Conservation (phyloP, 2,329 filamentous ascomycete species). For the Cladosporium sphaerospermum region DNA sequence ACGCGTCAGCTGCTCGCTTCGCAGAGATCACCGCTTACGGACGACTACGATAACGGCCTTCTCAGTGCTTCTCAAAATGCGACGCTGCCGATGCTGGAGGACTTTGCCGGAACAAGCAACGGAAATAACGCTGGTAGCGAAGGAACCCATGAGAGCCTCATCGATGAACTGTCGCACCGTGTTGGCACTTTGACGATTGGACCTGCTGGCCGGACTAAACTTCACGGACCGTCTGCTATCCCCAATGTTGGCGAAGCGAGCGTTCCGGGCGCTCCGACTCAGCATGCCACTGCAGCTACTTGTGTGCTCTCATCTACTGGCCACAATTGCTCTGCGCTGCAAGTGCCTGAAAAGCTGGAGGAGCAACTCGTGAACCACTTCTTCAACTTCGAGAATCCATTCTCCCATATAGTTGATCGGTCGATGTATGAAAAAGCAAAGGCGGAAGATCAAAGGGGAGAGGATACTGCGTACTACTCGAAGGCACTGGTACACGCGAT, state of each 20-base stretch:
- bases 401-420: neutral
- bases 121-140: neutral
- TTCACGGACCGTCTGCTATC: neutral
- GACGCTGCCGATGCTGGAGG: too few relatives aligned
- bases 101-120: too few relatives aligned
- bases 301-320: too few relatives aligned
- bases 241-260: neutral
- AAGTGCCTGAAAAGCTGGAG: neutral
- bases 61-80: too few relatives aligned
- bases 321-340: too few relatives aligned
- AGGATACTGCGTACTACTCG: neutral
- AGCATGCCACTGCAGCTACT: too few relatives aligned
- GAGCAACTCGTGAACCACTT: neutral
- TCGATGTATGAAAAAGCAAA: neutral
- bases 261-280: too few relatives aligned
- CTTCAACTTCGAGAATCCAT: neutral
- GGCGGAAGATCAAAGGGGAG: neutral
- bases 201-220: neutral
- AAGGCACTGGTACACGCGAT: neutral
- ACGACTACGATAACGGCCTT: too few relatives aligned
- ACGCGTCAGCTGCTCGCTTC: neutral
- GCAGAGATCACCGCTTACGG: too few relatives aligned
- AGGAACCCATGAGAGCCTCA: neutral
- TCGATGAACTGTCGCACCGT: neutral
- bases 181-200: neutral